phyloP scores from a whole-genome alignment of 2,329 filamentous ascomycete species.

The Penicillium sp. region DNA sequence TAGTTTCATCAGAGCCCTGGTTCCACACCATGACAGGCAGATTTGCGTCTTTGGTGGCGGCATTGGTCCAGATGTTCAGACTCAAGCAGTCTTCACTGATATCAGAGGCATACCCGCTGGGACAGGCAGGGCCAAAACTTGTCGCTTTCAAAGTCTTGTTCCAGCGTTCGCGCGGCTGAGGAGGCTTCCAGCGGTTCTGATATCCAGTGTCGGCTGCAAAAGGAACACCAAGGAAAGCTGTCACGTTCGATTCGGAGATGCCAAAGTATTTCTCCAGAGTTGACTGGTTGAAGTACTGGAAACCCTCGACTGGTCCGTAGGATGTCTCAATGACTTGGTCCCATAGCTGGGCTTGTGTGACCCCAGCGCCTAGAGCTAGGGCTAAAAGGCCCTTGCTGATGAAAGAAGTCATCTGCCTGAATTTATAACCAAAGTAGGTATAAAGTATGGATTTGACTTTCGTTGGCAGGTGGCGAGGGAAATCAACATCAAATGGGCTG shows the following conservation, averaged over 20 bases:
- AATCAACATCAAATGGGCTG: background rate
- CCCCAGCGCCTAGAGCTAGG: conserved; percentile 15
- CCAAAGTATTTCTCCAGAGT: conserved; percentile 26
- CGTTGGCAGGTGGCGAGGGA: background rate
- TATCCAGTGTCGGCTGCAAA: conserved; percentile 31
- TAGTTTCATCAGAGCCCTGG: conserved; percentile 32
- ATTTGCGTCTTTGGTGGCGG: conserved; percentile 22
- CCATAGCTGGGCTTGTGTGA: conserved; percentile 25
- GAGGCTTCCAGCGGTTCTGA: conserved; percentile 30
- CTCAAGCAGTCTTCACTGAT: conserved; percentile 40
- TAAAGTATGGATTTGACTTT: background rate
- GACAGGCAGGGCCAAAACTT: conserved; percentile 22
- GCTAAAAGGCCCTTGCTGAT: conserved; percentile 10
- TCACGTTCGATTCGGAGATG: conserved; percentile 23
- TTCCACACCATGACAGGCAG: conserved; percentile 37
- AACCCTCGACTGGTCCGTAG: conserved; percentile 24
- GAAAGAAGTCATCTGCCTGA: conserved; percentile 9
- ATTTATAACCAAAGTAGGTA: background rate
- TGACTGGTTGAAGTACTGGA: conserved; percentile 26
- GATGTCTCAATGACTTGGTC: conserved; percentile 23
- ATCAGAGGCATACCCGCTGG: conserved; percentile 13
- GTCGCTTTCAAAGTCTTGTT: conserved; percentile 25
- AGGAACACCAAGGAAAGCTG: conserved; percentile 27
- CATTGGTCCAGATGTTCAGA: conserved; percentile 37
- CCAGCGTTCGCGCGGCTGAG: conserved; percentile 25